These are phyloP conservation scores for Bocquillonia castaneifolia DNA, from an alignment of 441 rosid genomes.

Conservation along the genomic window DNA sequence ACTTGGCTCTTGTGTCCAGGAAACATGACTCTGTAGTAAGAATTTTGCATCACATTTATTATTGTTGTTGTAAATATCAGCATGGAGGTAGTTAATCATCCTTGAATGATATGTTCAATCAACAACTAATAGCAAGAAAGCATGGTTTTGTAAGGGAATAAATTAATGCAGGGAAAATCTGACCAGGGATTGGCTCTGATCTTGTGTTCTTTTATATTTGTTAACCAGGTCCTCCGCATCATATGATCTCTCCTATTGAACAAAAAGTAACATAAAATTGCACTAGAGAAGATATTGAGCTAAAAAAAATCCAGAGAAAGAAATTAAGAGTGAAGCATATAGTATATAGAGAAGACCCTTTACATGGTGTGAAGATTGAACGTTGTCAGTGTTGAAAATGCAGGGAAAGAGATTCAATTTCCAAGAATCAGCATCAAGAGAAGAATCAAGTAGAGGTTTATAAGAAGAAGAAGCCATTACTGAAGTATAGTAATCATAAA, in stretches of 20 bases:
- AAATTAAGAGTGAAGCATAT: not conserved
- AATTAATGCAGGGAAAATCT: slow-evolving; percentile 14
- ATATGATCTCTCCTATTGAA: slow-evolving; percentile 24
- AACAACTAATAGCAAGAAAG: not conserved
- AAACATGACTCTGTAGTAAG: slow-evolving; percentile 26
- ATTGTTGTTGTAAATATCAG: not conserved
- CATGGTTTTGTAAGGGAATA: not conserved
- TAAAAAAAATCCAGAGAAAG: not conserved
- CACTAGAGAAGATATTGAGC: not conserved
- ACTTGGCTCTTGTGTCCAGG: slow-evolving; percentile 22
- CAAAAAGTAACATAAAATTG: slow-evolving; percentile 4
- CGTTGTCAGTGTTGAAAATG: slow-evolving; percentile 7
- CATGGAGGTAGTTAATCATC: not conserved
- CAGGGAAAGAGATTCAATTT: slow-evolving; percentile 22
- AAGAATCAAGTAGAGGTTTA: slow-evolving; percentile 17
- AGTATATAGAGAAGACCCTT: not conserved
- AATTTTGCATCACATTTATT: slow-evolving; percentile 13
- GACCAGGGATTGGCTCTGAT: slow-evolving; percentile 30
- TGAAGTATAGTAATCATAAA: slow-evolving; percentile 18
- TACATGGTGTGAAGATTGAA: slow-evolving; percentile 24
- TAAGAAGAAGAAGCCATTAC: slow-evolving; percentile 18
- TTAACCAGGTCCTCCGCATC: slow-evolving; percentile 15
- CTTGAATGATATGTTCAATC: not conserved
- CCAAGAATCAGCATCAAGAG: slow-evolving; percentile 21
- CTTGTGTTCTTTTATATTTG: slow-evolving; percentile 14